Evolutionary conservation across 371 early-diverging fungal genomes (phyloP), one percentile per base, ranked within the genome.

Genomic region (Zychaea mexicana): DNA sequence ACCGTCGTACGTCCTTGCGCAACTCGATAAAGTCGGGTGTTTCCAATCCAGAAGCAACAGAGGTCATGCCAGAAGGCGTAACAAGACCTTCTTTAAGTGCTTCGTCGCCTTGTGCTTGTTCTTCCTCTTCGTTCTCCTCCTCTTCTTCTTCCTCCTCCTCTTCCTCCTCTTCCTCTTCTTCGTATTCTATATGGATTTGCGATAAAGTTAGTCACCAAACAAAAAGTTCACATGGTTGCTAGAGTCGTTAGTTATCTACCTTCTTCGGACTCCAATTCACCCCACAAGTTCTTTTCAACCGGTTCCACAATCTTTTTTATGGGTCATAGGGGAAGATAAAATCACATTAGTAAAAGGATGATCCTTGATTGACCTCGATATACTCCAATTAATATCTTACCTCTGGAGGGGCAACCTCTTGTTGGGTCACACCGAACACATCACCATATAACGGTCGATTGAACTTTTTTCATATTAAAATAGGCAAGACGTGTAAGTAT

Each of bases 401-500:
- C 54, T 81, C 76, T 45, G 78, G 74, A 8, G 76, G 78, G n/a
- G 67, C 72, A 7, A 67, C 71, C 19, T 71, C 68, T 32, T 88
- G 84, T 15, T 85, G 66, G 13, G 73, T 79, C 0, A 77, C 65
- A 7, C 95, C 95, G 82, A 96, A 98, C 13, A 98, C 98, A 73
- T 98, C 96, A 38, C 99, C 99, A 67, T 96, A 98, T 12, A 98
- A 79, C 8, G 98, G 97, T 38, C 95, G 87, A 55, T 94, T 95
- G 62, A 86, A 91, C 78, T 81, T 17, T 42, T 42, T 7, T 42
- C n/a, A 57, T 49, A 65, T 49, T 49, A n/a, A 9, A 17, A 42
- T 42, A 17, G n/a, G 42, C 12, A 33, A 8, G 33, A 33, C 33
- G n/a, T n/a, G n/a, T 33, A 33, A 33, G 12, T 33, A 12, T 33